Percentiles rank a stretch among this genome's conserved stretches.
These are phyloP conservation scores for Anthracocystis panici-leucophaei DNA, from an alignment of 1,284 basidiomycete species.

Conservation along the genomic window DNA sequence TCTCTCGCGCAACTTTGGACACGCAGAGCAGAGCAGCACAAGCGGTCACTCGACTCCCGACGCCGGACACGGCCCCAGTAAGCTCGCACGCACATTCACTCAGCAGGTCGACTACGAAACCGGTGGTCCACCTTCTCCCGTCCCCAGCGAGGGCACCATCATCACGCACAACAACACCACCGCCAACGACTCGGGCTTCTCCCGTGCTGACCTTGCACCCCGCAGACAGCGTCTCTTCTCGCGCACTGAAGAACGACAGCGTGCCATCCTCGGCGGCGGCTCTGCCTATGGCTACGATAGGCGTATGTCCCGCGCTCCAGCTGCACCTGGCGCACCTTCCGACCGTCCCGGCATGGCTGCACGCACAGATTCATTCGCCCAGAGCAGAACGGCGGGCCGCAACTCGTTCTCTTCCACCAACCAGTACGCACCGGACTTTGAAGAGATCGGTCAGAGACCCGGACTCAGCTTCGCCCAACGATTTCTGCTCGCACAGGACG, in stretches of 20 bases:
- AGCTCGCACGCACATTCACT: slow-evolving; percentile 58
- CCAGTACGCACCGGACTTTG: slow-evolving; percentile 64
- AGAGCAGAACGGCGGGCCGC: slow-evolving; percentile 29
- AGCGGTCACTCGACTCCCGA: slow-evolving; percentile 27
- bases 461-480: slow-evolving; percentile 78
- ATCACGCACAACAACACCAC: slow-evolving; percentile 48
- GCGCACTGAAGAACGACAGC: slow-evolving; percentile 56
- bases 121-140: slow-evolving; percentile 62
- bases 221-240: slow-evolving; percentile 45
- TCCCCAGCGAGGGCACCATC: slow-evolving; percentile 51
- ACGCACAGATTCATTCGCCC: slow-evolving; percentile 29
- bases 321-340: slow-evolving; percentile 6
- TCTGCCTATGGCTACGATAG: slow-evolving; percentile 60
- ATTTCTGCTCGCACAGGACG: slow-evolving; percentile 79
- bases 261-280: slow-evolving; percentile 54
- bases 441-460: slow-evolving; percentile 53
- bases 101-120: slow-evolving; percentile 66
- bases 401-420: slow-evolving; percentile 38
- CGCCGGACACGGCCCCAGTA: slow-evolving; percentile 11
- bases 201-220: slow-evolving; percentile 18
- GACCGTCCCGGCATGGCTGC: background rate
- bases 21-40: slow-evolving; percentile 3
- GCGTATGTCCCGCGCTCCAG: slow-evolving; percentile 31
- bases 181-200: slow-evolving; percentile 53
- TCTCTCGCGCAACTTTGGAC: slow-evolving; percentile 33